These are phyloP conservation scores for Sugiyamaella valdiviana DNA, from an alignment of 805 yeast genomes.

Conservation along the genomic window DNA sequence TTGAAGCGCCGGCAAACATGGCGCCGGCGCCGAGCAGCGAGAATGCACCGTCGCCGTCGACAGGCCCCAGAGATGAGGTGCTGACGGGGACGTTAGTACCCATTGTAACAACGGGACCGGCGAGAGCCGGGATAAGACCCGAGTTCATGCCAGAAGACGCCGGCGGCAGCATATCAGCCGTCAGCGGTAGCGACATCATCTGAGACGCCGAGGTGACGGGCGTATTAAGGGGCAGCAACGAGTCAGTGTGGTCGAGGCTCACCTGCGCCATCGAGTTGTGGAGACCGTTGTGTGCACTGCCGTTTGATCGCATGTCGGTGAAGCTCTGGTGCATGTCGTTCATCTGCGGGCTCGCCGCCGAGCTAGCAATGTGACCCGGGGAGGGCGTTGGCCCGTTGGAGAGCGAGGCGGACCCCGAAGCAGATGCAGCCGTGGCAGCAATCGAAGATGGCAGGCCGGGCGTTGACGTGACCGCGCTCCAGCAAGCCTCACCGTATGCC, in stretches of 20 bases:
- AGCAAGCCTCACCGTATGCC: constrained; percentile 81
- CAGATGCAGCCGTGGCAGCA: constrained; percentile 1
- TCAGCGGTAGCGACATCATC: too few species aligned
- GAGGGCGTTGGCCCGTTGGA: background rate
- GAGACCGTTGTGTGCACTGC: too few species aligned
- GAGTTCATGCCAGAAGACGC: background rate
- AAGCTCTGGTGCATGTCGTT: too few species aligned
- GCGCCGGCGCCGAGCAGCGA: constrained; percentile 1
- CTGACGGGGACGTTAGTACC: too few species aligned
- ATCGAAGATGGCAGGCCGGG: constrained; percentile 10
- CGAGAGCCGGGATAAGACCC: background rate
- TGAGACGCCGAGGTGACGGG: too few species aligned
- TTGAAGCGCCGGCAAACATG: background rate
- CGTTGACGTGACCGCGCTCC: constrained; percentile 28
- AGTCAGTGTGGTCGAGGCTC: background rate
- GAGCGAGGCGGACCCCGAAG: background rate
- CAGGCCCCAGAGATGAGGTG: too few species aligned
- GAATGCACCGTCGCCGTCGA: background rate
- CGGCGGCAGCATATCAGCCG: background rate
- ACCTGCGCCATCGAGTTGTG: background rate
- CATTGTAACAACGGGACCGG: background rate
- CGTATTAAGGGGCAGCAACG: too few species aligned
- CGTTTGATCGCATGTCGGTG: too few species aligned
- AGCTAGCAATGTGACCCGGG: background rate
- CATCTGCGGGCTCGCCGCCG: background rate